Conservation (phyloP, 2,329 filamentous ascomycete genomes). For the Cyphellophora europaea region DNA sequence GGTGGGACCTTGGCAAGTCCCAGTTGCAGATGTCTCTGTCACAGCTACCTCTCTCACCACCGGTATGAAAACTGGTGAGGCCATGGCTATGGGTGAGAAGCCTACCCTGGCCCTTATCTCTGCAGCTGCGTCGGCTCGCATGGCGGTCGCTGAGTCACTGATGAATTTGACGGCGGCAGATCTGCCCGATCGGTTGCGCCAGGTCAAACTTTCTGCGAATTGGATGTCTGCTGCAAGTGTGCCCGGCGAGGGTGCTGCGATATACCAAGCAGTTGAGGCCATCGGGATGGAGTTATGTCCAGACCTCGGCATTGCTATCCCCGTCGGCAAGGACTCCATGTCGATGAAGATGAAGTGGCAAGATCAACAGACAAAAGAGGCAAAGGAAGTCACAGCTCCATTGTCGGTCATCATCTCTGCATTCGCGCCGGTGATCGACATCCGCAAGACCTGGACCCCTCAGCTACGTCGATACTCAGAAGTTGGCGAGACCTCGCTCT, state of each 20-base stretch:
- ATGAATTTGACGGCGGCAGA: constrained; percentile 85
- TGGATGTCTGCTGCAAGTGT: constrained; percentile 99
- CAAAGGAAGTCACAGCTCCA: constrained; percentile 83
- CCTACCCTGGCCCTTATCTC: constrained; percentile 83
- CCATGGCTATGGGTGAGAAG: constrained; percentile 97
- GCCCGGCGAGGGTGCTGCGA: constrained; percentile 79
- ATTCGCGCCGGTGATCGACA: constrained; percentile 74
- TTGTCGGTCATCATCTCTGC: constrained; percentile 86
- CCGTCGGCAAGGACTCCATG: constrained; percentile 95
- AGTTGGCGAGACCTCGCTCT: constrained; percentile 76
- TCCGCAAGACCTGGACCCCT: constrained; percentile 87
- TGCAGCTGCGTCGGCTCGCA: constrained; percentile 79
- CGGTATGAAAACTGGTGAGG: constrained; percentile 72
- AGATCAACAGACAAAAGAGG: constrained; percentile 54
- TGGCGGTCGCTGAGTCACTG: constrained; percentile 90
- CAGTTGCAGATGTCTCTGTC: constrained; percentile 87
- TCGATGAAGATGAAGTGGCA: constrained; percentile 98
- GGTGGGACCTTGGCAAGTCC: constrained; percentile 92
- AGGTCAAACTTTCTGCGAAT: constrained; percentile 86
- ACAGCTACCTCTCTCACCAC: constrained; percentile 71
- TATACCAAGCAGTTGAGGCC: constrained; percentile 89
- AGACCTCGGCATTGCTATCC: constrained; percentile 81
- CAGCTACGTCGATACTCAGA: constrained; percentile 74
- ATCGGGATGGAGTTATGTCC: constrained; percentile 91
- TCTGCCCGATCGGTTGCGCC: constrained; percentile 61